Base-by-base conservation (phyloP, 768 basidiomycete species). In the Psilocybe cubensis region DNA sequence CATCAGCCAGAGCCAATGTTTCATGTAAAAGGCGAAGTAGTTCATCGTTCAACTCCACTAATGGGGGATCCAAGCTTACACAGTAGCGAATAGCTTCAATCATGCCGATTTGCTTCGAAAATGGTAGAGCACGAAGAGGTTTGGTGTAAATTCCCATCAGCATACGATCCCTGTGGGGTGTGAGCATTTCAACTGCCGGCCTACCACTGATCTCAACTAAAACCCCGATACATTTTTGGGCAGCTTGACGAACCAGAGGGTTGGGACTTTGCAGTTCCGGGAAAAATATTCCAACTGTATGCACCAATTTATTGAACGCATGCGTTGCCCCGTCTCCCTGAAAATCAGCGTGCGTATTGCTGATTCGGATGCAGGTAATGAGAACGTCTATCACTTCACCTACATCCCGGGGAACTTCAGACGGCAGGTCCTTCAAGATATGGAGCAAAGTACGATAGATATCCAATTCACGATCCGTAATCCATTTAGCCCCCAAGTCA, bases 71-170 rank as follows among this genome's bases (percentile, higher is more conserved):
- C 29, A 98, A 77, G 56, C 85, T 90, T 59, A 99, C 85, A 69
- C 94, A 93, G 70, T 95, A 99, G 9, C 96, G 91, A 58, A 98
- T 87, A 17, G 94, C 94, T 66, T 98, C 97, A 57, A 98, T 94
- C 83, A 98, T 95, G 27, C 96, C 97, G 56, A 98, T 97, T 71
- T 98, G 97, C 66, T 94, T 93, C 14, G 89, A 82, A 70, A 98
- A 96, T 1, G 95, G 95, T 23, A 99, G 81, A 0, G 97, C 97
- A 51, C 97, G 83, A 18, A 99, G 82, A 11, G 97, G 97, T 68
- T 98, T 98, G n/a, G 91, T 92, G 75, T 91, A 98, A 62, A 99
- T 95, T 2, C 89, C 85, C 17, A 85, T 84, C 35, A 98, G 79
- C 75, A 98, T 88, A 27, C 94, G 87, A 60, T 95, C 93, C 45